Evolutionary conservation across 23 red algal genomes (phyloP).

Genomic region (Gracilaria domingensis): DNA sequence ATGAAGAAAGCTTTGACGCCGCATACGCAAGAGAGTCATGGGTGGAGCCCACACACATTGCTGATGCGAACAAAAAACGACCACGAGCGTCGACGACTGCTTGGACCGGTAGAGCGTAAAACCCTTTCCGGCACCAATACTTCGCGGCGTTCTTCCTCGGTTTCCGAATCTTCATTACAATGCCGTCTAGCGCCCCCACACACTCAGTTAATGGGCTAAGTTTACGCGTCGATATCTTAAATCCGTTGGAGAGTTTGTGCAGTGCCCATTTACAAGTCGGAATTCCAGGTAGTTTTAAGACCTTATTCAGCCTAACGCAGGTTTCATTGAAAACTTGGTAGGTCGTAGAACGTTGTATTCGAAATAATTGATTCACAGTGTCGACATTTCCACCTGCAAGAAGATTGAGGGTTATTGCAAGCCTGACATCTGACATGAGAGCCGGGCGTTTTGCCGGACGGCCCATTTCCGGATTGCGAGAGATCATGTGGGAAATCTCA

Average conservation of each 20-base stretch:
- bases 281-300: neutral
- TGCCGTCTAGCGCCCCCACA: neutral
- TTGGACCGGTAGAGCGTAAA: neutral
- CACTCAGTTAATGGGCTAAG: neutral
- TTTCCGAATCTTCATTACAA: neutral
- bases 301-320: too few relatives aligned
- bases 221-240: neutral
- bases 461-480: too few relatives aligned
- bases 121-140: neutral
- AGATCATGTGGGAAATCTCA: too few relatives aligned
- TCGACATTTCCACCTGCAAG: too few relatives aligned
- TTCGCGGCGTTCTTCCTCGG: neutral
- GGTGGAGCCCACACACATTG: constrained; percentile 10
- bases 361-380: too few relatives aligned
- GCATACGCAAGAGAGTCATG: constrained; percentile 13
- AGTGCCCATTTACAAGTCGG: neutral
- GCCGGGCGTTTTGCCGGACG: too few relatives aligned
- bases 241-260: neutral
- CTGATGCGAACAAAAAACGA: constrained; percentile 10
- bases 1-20: neutral
- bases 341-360: too few relatives aligned
- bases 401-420: too few relatives aligned
- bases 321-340: too few relatives aligned
- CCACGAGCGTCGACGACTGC: neutral
- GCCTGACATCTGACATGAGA: too few relatives aligned